Percentiles rank a stretch among this genome's conserved stretches.
Evolutionary conservation across 176 grass and related monocot species (phyloP).

Genomic region (Aegilops umbellulata): DNA sequence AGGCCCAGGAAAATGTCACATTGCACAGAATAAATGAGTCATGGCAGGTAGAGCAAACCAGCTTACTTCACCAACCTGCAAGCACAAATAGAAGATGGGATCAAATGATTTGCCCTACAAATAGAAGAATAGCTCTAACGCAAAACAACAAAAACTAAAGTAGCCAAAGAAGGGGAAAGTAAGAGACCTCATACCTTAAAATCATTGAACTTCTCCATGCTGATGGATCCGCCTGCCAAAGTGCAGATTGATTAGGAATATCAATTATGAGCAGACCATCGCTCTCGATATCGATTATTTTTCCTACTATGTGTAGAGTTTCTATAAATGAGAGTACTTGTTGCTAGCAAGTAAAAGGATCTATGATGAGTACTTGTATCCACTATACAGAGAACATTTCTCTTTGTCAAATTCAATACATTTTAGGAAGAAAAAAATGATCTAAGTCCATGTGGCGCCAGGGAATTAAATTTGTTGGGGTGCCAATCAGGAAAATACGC

Average conservation of each 20-base stretch:
- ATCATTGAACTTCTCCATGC: slow-evolving; percentile 94
- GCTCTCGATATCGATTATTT: slow-evolving; percentile 82
- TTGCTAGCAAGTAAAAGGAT: no score
- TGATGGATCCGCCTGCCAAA: slow-evolving; percentile 96
- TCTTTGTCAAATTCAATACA: no score
- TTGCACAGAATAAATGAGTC: no score
- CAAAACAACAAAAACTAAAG: background rate
- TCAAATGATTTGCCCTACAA: slow-evolving; percentile 10
- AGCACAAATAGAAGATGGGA: slow-evolving; percentile 18
- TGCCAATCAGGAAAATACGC: no score
- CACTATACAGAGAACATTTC: no score
- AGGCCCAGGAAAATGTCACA: no score
- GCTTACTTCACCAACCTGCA: slow-evolving; percentile 56
- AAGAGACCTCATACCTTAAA: slow-evolving; percentile 65
- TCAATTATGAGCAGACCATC: slow-evolving; percentile 83
- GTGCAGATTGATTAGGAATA: slow-evolving; percentile 58
- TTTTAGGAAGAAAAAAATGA: no score
- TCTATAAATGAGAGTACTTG: no score
- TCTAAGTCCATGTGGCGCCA: no score
- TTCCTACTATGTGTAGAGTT: slow-evolving; percentile 2
- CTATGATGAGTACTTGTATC: no score
- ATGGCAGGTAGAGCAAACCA: no score
- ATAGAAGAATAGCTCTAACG: background rate
- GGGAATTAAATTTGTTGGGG: no score
- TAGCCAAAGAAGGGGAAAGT: background rate